Base-by-base conservation (phyloP, 495 filamentous ascomycete genomes). In the Lasiosphaeria hispida region DNA sequence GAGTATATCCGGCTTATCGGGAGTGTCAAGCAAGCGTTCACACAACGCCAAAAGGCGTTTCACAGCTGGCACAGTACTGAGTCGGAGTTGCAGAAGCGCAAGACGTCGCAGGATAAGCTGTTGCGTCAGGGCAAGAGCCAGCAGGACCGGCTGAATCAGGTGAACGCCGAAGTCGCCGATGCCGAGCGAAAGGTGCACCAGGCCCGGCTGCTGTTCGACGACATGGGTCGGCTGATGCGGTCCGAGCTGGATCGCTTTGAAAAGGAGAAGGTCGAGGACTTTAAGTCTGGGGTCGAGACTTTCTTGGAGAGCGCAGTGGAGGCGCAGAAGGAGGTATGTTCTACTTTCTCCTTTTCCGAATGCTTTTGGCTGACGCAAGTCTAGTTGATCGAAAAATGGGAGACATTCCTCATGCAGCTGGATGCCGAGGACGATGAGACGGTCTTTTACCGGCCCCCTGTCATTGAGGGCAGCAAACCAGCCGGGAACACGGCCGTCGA, bases 331-430 rank as follows among this genome's bases (percentile, higher is more conserved):
- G 94, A 98, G 87, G 94, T 93, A 71, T 67, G 83, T 73, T 19
- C 30, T 34, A 48, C 2, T 15, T 15, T n/a, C 2, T 9, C 11
- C n/a, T 15, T 48, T 45, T 34, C 48, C 10, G 10, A 40, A 9
- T 5, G 39, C 13, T 48, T 1, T 9, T 34, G 7, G 40, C 37
- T 53, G 42, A 56, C 42, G 0, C 15, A 7, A 41, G 15, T n/a
- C 50, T 64, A 98, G 94, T 81, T 98, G 64, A 98, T 98, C 63
- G 94, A 98, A 70, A 83, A 97, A 35, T 98, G 94, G 94, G 94
- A 98, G 71, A 97, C 94, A 2, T 98, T 95, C 79, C 79, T 98
- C 7, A 83, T 97, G 80, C 93, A 96, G 67, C 79, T 98, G 10
- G 95, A 97, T 65, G 87, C 91, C 33, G 92, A 94, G 62, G 92